phyloP scores from a whole-genome alignment of 1,284 basidiomycete species.

The Marasmius oreades region DNA sequence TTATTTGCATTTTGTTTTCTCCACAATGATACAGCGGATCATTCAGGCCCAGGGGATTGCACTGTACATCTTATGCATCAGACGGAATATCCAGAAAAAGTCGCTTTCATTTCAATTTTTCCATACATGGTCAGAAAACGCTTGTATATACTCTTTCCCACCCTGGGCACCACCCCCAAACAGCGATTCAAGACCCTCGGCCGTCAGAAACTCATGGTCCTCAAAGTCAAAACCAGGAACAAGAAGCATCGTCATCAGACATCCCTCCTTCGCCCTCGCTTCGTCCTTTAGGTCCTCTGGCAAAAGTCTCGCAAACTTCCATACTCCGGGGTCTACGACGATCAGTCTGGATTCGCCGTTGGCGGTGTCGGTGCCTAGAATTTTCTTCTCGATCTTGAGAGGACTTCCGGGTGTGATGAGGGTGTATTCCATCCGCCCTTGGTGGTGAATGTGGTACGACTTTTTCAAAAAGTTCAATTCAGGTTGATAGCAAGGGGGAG shows the following conservation, averaged over 20 bases:
- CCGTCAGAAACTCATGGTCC: constrained; percentile 42
- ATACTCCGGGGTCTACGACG: constrained; percentile 43
- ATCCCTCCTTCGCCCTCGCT: constrained; percentile 30
- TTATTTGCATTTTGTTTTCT: too few species aligned
- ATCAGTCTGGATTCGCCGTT: constrained; percentile 41
- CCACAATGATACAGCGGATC: too few species aligned
- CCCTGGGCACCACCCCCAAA: constrained; percentile 23
- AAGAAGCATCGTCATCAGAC: constrained; percentile 48
- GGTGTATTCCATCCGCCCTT: constrained; percentile 45
- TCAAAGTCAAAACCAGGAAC: constrained; percentile 47
- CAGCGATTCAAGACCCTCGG: constrained; percentile 27
- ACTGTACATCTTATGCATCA: too few species aligned
- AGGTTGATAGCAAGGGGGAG: too few species aligned
- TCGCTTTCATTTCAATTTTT: constrained; percentile 2
- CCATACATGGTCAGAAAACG: background rate
- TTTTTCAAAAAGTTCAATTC: too few species aligned
- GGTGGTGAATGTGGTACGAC: constrained; percentile 48
- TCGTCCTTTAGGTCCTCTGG: constrained; percentile 30
- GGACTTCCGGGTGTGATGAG: constrained; percentile 34
- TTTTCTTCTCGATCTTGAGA: constrained; percentile 34
- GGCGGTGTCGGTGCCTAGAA: constrained; percentile 37
- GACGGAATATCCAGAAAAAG: too few species aligned
- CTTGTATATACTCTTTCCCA: background rate
- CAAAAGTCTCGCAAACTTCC: constrained; percentile 47
- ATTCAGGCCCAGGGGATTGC: too few species aligned